phyloP scores from a whole-genome alignment of 2,329 filamentous ascomycete genomes.

The Ophiostoma sp. region DNA sequence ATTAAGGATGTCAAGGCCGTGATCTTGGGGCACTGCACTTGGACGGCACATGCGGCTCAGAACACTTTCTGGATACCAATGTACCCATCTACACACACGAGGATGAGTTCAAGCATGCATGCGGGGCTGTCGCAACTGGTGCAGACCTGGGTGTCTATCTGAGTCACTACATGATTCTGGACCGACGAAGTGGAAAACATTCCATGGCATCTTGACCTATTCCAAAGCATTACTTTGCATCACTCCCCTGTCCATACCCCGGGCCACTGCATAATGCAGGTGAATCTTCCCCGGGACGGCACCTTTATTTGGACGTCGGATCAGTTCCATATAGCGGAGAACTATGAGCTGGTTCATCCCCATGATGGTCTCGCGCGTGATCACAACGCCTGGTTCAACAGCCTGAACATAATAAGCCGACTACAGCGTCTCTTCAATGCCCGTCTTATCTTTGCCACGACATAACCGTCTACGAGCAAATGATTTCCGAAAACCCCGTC shows the following conservation, averaged over 20 bases:
- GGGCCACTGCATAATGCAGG: conserved; percentile 22
- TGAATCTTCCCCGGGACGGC: conserved; percentile 20
- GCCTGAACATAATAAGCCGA: conserved; percentile 18
- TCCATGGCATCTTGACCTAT: conserved; percentile 20
- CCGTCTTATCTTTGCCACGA: conserved; percentile 19
- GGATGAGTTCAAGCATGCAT: conserved; percentile 22
- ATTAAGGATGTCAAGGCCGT: conserved; percentile 23
- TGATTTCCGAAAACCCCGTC: background rate
- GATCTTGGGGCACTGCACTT: conserved; percentile 21
- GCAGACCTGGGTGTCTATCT: conserved; percentile 21
- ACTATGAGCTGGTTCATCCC: conserved; percentile 21
- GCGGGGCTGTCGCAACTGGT: conserved; percentile 21
- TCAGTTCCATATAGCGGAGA: conserved; percentile 22
- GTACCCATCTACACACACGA: conserved; percentile 23
- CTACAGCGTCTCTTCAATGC: conserved; percentile 21
- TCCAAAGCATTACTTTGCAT: conserved; percentile 21
- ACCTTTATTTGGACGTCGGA: conserved; percentile 23
- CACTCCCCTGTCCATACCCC: conserved; percentile 22
- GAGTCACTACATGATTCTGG: conserved; percentile 20
- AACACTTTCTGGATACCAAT: conserved; percentile 21
- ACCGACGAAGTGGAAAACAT: conserved; percentile 20
- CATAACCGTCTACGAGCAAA: conserved; percentile 15
- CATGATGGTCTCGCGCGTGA: conserved; percentile 21
- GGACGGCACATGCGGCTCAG: conserved; percentile 21
- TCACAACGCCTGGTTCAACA: conserved; percentile 24